Conservation (phyloP, 306 rosid genomes). For the Oxytropis ochrocephala region DNA sequence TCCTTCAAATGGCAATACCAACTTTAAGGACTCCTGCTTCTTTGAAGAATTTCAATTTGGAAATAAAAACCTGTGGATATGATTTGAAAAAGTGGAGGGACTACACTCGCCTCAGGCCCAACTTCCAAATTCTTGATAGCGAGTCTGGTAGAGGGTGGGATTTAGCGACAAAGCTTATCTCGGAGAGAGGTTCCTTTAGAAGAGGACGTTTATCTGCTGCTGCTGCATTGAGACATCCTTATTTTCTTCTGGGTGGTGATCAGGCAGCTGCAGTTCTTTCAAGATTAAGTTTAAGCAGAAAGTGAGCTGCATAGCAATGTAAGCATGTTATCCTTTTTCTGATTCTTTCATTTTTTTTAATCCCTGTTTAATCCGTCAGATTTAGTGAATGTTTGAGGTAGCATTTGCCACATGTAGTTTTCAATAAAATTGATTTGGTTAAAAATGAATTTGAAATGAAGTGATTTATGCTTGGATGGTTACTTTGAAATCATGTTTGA, state of each 20-base stretch:
- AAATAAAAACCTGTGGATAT: constrained; percentile 54
- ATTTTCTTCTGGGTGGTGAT: constrained; percentile 83
- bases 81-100: constrained; percentile 85
- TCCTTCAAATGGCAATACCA: constrained; percentile 92
- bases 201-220: constrained; percentile 79
- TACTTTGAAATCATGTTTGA: no score
- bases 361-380: background rate
- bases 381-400: background rate
- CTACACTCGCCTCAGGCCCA: constrained; percentile 49
- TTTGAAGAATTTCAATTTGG: constrained; percentile 79
- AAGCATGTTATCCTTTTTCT: constrained; percentile 11
- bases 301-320: constrained; percentile 34
- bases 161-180: constrained; percentile 68
- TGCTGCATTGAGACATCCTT: constrained; percentile 85
- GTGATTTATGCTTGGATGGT: no score
- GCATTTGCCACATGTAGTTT: no score
- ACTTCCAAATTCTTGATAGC: constrained; percentile 60
- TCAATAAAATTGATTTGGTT: no score
- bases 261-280: constrained; percentile 93
- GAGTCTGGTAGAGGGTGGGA: constrained; percentile 96
- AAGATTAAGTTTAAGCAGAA: constrained; percentile 52
- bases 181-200: constrained; percentile 64
- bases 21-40: constrained; percentile 65
- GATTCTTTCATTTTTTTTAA: background rate
- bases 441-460: no score